Base-by-base conservation (phyloP, 1,284 basidiomycete species). In the Cystobasidiaceae sp. region DNA sequence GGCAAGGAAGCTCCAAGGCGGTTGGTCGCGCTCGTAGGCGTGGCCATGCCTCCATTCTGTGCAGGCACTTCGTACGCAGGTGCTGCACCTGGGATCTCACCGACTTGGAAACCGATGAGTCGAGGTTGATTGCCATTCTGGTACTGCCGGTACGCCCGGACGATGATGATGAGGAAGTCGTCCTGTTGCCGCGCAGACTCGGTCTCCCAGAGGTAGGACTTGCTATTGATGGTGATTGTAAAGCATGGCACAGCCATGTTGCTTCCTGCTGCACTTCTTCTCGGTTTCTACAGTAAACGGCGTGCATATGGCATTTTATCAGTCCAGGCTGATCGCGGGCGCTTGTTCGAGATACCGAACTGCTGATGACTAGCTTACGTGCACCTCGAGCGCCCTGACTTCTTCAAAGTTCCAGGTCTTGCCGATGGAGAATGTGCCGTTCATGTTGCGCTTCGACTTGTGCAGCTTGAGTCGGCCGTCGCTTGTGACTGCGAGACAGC, bases 361-460 rank as follows among this genome's bases (percentile, higher is more conserved):
- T 13, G 5, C 19, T 44, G 19, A 19, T 3, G 21, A n/a, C 25
- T 11, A 44, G 34, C 65, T 28, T 33, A 67, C 65, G 45, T 67
- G 54, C 5, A 93, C 86, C 70, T 93, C 86, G 49, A 98, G 76
- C 33, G 80, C 85, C 60, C 87, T 82, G 69, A 98, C 82, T 75
- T 94, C 91, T 50, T 84, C 78, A 44, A 97, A 77, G 69, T 82
- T 84, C 96, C 96, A 99, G 8, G 93, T 93, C 81, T 99, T 99
- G 23, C 96, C 96, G 60, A 97, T 90, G 21, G 93, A 97, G 79
- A 96, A 98, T 0, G 89, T 86, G 39, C 90, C 89, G 74, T 97
- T 98, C 39, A 87, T 86, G 76, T 99, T 98, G 67, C 91, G 79
- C 78, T 97, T 97, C 6, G 93, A 92, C 78, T 99, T 98, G 82